These are phyloP conservation scores for Claviceps spartinae DNA, from an alignment of 2,329 filamentous ascomycete species.

Conservation along the genomic window DNA sequence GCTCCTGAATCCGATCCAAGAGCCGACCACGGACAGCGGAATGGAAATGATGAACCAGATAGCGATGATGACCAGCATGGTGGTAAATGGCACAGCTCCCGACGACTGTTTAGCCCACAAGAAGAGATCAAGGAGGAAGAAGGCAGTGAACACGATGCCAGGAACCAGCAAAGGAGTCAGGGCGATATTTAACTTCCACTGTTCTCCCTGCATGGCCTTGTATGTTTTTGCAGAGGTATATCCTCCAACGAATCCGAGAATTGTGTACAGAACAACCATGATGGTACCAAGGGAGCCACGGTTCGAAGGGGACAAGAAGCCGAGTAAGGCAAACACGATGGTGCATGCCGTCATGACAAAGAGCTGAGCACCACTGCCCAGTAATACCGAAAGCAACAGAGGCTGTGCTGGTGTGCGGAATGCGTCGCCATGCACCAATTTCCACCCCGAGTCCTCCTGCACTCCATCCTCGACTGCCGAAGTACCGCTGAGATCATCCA, in stretches of 20 bases:
- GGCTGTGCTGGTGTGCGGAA: slow-evolving; percentile 80
- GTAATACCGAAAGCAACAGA: slow-evolving; percentile 70
- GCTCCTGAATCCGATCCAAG: slow-evolving; percentile 83
- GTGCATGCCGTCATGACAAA: slow-evolving; percentile 97
- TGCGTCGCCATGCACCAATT: slow-evolving; percentile 92
- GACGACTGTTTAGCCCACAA: slow-evolving; percentile 88
- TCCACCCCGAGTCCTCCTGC: slow-evolving; percentile 97
- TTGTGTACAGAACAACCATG: slow-evolving; percentile 82
- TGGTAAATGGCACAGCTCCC: slow-evolving; percentile 88
- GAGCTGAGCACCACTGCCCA: slow-evolving; percentile 88
- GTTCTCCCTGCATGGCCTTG: slow-evolving; percentile 83
- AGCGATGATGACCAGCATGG: slow-evolving; percentile 82
- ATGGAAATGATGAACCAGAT: slow-evolving; percentile 98
- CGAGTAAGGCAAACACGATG: slow-evolving; percentile 82
- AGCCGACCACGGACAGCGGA: slow-evolving; percentile 77
- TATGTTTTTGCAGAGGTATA: slow-evolving; percentile 85
- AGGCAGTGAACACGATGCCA: slow-evolving; percentile 69
- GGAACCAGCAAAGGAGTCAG: slow-evolving; percentile 80
- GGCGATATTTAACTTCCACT: slow-evolving; percentile 88
- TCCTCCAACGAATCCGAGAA: slow-evolving; percentile 85
- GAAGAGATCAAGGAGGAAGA: slow-evolving; percentile 93
- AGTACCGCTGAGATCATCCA: slow-evolving; percentile 77
- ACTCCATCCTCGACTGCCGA: slow-evolving; percentile 78
- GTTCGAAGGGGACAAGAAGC: slow-evolving; percentile 91
- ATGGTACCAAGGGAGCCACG: slow-evolving; percentile 87